Percentiles rank a stretch among this genome's conserved stretches.
Conservation (phyloP, 768 basidiomycete genomes). For the Boletales sp. region DNA sequence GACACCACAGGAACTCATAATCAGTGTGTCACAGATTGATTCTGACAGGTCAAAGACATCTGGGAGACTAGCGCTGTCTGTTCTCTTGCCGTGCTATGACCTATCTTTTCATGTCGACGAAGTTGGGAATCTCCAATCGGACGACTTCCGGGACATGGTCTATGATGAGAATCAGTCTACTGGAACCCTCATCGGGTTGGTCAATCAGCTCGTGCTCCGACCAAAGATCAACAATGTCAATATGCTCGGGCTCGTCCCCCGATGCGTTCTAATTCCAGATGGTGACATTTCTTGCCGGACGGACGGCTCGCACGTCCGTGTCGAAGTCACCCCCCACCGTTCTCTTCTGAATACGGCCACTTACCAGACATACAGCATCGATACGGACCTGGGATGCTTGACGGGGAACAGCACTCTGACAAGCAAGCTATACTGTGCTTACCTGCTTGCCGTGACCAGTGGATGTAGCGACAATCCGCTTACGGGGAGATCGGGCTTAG, state of each 20-base stretch:
- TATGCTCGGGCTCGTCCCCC: background rate
- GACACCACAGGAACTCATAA: conserved; percentile 14
- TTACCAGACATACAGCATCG: conserved; percentile 27
- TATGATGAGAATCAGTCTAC: conserved; percentile 39
- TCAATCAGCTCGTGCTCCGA: conserved; percentile 38
- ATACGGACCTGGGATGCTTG: conserved; percentile 29
- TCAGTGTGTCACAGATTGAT: conserved; percentile 6
- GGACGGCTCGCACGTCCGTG: conserved; percentile 9
- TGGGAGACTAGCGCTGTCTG: conserved; percentile 12
- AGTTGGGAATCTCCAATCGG: conserved; percentile 34
- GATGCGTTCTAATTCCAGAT: conserved; percentile 37
- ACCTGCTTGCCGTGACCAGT: conserved; percentile 44
- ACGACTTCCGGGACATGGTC: conserved; percentile 38
- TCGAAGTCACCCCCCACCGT: conserved; percentile 4
- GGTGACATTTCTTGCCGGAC: conserved; percentile 32
- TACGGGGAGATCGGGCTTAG: conserved; percentile 17
- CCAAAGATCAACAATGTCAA: conserved; percentile 7
- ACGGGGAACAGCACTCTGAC: conserved; percentile 7
- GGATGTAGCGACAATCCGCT: conserved; percentile 40
- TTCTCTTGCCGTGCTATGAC: conserved; percentile 37
- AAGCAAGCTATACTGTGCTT: conserved; percentile 34
- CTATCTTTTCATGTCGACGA: conserved; percentile 39
- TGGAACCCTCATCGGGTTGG: conserved; percentile 44
- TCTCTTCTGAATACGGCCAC: background rate
- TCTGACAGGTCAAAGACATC: background rate